Conservation (phyloP, 768 basidiomycete genomes). For the Ramaria rubella region DNA sequence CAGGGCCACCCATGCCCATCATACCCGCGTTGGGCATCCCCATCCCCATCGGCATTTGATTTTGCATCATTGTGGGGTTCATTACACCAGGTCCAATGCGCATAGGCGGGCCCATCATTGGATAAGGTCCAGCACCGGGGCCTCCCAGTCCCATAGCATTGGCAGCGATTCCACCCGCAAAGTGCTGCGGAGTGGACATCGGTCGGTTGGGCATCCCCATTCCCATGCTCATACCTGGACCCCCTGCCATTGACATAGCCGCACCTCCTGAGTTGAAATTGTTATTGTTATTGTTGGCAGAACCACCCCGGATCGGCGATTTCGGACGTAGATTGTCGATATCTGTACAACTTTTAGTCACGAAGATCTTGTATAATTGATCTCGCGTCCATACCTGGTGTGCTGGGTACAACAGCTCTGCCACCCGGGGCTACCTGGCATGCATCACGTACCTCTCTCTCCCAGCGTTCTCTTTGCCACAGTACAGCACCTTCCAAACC, state of each 20-base stretch:
- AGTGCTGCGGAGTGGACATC: constrained; percentile 10
- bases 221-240: constrained; percentile 15
- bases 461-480: constrained; percentile 60
- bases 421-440: constrained; percentile 38
- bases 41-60: constrained; percentile 16
- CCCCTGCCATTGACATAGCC: constrained; percentile 8
- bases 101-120: constrained; percentile 12
- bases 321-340: constrained; percentile 83
- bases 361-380: constrained; percentile 9
- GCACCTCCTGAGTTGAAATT: not conserved
- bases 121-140: not conserved
- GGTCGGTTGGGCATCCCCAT: constrained; percentile 18
- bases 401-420: constrained; percentile 62
- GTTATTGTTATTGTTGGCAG: constrained; percentile 16
- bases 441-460: constrained; percentile 45
- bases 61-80: constrained; percentile 11
- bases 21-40: constrained; percentile 3
- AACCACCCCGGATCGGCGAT: constrained; percentile 56
- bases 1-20: not conserved
- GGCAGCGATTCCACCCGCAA: not conserved
- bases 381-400: constrained; percentile 31
- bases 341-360: constrained; percentile 35
- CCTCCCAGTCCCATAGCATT: not conserved
- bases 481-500: constrained; percentile 37
- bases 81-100: constrained; percentile 8